phyloP scores from a whole-genome alignment of 768 basidiomycete genomes.

The Hirschioporus abietinus region DNA sequence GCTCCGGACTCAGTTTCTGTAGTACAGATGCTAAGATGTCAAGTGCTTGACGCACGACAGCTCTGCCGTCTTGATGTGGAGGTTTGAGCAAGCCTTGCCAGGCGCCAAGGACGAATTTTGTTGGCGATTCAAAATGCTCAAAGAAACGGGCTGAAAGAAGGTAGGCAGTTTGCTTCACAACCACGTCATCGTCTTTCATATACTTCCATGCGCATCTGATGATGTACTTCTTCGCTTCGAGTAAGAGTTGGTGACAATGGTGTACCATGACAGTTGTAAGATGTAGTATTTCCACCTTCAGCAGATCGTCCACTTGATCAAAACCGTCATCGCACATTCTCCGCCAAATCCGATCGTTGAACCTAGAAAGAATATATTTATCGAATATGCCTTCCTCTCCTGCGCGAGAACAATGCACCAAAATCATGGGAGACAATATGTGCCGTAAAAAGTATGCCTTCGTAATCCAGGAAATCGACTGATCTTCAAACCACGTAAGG shows the following conservation, averaged over 20 bases:
- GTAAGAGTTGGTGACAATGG: slow-evolving; percentile 72
- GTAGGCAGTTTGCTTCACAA: slow-evolving; percentile 91
- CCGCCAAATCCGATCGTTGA: slow-evolving; percentile 78
- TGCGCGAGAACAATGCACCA: slow-evolving; percentile 62
- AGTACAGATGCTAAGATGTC: slow-evolving; percentile 83
- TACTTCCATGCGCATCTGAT: slow-evolving; percentile 92
- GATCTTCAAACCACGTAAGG: slow-evolving; percentile 74
- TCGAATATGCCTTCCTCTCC: slow-evolving; percentile 63
- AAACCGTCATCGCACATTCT: slow-evolving; percentile 59
- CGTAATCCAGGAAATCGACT: slow-evolving; percentile 58
- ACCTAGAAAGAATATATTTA: slow-evolving; percentile 57
- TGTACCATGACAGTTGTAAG: slow-evolving; percentile 87
- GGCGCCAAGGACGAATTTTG: slow-evolving; percentile 85
- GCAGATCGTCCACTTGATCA: slow-evolving; percentile 67
- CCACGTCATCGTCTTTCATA: slow-evolving; percentile 78
- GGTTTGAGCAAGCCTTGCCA: slow-evolving; percentile 88
- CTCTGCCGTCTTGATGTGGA: slow-evolving; percentile 71
- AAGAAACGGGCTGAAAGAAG: slow-evolving; percentile 91
- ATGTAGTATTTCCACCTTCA: slow-evolving; percentile 87
- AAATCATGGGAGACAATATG: slow-evolving; percentile 80
- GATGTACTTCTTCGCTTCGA: slow-evolving; percentile 82
- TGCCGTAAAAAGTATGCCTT: slow-evolving; percentile 79
- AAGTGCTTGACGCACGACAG: slow-evolving; percentile 78
- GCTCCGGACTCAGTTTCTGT: slow-evolving; percentile 47
- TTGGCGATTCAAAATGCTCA: slow-evolving; percentile 79